Percentiles rank a stretch among this genome's conserved stretches.
Conservation (phyloP, 495 filamentous ascomycete genomes). For the Talaromyces proteolyticus region DNA sequence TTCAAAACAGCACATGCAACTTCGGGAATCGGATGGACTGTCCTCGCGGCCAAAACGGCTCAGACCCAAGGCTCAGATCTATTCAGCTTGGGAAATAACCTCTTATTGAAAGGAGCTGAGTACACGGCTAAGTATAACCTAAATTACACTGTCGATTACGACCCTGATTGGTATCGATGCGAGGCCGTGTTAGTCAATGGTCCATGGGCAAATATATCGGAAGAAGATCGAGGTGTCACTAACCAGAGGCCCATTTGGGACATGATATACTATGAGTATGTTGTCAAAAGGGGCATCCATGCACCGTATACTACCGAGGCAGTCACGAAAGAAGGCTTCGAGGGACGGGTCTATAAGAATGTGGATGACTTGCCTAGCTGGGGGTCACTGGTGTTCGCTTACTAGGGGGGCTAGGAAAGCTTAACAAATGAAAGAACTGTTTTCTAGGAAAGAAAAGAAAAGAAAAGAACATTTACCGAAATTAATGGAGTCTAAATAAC, state of each 20-base stretch:
- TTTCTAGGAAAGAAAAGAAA: no score
- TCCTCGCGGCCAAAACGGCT: slow-evolving; percentile 16
- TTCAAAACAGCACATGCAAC: no score
- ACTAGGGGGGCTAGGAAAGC: no score
- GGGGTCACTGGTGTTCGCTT: background rate
- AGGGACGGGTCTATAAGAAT: background rate
- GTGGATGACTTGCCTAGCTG: background rate
- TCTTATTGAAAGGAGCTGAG: slow-evolving; percentile 26
- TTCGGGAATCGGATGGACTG: no score
- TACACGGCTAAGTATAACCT: slow-evolving; percentile 29
- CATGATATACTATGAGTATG: background rate
- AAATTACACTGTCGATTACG: slow-evolving; percentile 23
- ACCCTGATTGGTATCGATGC: slow-evolving; percentile 26
- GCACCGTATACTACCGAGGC: background rate
- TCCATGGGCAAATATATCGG: slow-evolving; percentile 24
- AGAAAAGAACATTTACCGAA: no score
- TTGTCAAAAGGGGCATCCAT: background rate
- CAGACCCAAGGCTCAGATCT: slow-evolving; percentile 27
- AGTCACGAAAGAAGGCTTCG: background rate
- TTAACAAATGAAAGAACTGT: no score
- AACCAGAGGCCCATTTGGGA: background rate
- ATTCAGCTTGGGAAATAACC: slow-evolving; percentile 18
- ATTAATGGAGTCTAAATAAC: no score
- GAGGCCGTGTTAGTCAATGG: slow-evolving; percentile 29
- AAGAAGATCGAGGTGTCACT: slow-evolving; percentile 19